These are phyloP conservation scores for Trichoderma asperellum DNA, from an alignment of 2,329 filamentous ascomycete species.

Conservation along the genomic window DNA sequence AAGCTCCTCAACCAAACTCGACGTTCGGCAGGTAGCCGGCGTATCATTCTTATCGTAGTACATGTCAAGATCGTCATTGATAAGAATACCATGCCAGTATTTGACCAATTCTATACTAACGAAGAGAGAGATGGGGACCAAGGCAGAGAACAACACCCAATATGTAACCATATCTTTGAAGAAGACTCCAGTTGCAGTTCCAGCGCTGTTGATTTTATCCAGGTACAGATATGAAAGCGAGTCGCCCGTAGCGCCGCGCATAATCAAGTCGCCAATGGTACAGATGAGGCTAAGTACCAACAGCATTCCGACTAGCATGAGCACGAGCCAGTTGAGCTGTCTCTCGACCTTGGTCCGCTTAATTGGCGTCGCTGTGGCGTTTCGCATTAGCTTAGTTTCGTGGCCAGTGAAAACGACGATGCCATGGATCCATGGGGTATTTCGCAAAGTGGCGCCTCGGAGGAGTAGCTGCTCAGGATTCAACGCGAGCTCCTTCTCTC, in stretches of 20 bases:
- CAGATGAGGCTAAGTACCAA: constrained; percentile 84
- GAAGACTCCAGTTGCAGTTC: constrained; percentile 72
- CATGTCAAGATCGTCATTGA: constrained; percentile 96
- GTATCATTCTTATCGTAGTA: constrained; percentile 97
- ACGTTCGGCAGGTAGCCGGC: constrained; percentile 92
- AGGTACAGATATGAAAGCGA: constrained; percentile 76
- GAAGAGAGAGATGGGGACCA: constrained; percentile 97
- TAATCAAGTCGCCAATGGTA: constrained; percentile 86
- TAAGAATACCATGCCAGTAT: constrained; percentile 96
- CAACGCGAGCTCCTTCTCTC: constrained; percentile 88
- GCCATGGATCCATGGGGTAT: constrained; percentile 96
- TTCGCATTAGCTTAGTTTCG: constrained; percentile 98
- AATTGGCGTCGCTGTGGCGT: constrained; percentile 94
- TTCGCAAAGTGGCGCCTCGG: constrained; percentile 89
- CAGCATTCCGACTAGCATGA: constrained; percentile 85
- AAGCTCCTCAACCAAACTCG: constrained; percentile 92
- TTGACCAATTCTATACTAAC: constrained; percentile 98
- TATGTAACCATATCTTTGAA: constrained; percentile 96
- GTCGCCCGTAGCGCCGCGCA: constrained; percentile 64
- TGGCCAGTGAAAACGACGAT: constrained; percentile 92
- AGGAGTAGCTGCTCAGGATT: constrained; percentile 92
- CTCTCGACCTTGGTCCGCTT: constrained; percentile 96
- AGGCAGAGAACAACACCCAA: constrained; percentile 95
- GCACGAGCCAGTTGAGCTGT: constrained; percentile 89
- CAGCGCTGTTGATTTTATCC: constrained; percentile 58